phyloP scores from a whole-genome alignment of 2,329 filamentous ascomycete genomes.

The Ampelomyces quisqualis region DNA sequence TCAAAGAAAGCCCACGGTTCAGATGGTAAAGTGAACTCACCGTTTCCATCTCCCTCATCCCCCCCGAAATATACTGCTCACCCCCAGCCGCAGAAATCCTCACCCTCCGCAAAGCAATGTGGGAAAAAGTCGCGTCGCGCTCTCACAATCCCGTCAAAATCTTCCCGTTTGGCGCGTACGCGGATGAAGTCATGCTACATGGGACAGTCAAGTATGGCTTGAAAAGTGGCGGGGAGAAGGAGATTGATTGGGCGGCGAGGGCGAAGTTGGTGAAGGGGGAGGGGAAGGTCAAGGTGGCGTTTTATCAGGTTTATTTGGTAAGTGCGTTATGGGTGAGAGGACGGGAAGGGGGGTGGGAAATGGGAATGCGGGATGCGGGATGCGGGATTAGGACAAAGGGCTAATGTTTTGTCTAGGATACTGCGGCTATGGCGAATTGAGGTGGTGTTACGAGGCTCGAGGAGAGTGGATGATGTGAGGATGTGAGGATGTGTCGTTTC shows the following conservation, averaged over 20 bases:
- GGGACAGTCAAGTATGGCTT: slow-evolving; percentile 56
- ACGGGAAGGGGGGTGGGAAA: too few relatives aligned
- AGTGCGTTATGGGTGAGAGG: slow-evolving; percentile 24
- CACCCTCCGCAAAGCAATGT: slow-evolving; percentile 53
- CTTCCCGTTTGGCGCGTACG: slow-evolving; percentile 51
- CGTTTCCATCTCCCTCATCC: background rate
- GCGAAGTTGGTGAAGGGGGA: slow-evolving; percentile 55
- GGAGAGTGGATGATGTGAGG: too few relatives aligned
- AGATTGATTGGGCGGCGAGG: slow-evolving; percentile 57
- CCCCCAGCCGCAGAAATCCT: slow-evolving; percentile 49
- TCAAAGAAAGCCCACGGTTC: slow-evolving; percentile 49
- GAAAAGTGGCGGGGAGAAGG: slow-evolving; percentile 51
- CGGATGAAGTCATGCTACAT: slow-evolving; percentile 56
- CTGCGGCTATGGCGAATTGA: slow-evolving; percentile 15
- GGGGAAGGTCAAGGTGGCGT: slow-evolving; percentile 56
- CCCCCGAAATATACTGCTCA: background rate
- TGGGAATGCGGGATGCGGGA: too few relatives aligned
- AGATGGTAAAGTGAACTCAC: slow-evolving; percentile 48
- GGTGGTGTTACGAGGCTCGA: too few relatives aligned
- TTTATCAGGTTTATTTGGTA: slow-evolving; percentile 59
- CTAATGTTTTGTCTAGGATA: slow-evolving; percentile 18
- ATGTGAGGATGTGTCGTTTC: too few relatives aligned
- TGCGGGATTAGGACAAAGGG: background rate
- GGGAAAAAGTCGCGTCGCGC: slow-evolving; percentile 53
- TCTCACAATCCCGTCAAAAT: slow-evolving; percentile 52